Evolutionary conservation across 495 filamentous ascomycete genomes (phyloP).

Genomic region (Aspergillus heteromorphus): DNA sequence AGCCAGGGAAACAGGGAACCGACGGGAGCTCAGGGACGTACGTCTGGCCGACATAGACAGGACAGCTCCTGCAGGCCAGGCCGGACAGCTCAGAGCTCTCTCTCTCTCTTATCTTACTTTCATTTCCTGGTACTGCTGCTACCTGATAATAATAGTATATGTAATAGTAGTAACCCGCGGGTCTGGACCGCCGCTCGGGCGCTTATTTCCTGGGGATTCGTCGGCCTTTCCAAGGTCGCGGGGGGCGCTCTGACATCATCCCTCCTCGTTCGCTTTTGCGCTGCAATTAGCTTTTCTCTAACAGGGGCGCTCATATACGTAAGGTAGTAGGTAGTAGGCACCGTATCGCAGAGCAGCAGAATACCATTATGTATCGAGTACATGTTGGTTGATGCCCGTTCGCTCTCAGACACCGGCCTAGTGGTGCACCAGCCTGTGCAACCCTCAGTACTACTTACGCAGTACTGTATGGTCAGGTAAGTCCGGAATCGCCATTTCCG

Average conservation of each 20-base stretch:
- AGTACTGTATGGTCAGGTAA: neutral
- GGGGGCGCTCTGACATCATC: conserved; percentile 14
- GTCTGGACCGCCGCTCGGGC: conserved; percentile 11
- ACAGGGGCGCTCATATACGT: no score
- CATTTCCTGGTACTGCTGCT: no score
- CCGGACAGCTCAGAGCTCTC: neutral
- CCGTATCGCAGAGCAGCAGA: no score
- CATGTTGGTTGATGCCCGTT: no score
- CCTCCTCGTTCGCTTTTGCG: neutral
- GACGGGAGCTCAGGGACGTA: neutral
- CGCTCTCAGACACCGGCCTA: no score
- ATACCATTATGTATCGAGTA: no score
- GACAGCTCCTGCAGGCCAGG: neutral
- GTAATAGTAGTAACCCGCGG: no score
- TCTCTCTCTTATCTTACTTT: conserved; percentile 6
- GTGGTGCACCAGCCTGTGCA: no score
- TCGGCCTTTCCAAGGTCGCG: conserved; percentile 10
- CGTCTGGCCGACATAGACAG: neutral
- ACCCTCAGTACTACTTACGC: no score
- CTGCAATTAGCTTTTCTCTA: neutral
- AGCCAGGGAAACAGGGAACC: neutral
- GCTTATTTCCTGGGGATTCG: conserved; percentile 7
- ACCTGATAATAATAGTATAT: no score
- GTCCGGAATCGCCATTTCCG: neutral
- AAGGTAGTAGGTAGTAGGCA: no score